phyloP scores from a whole-genome alignment of 2,329 filamentous ascomycete species.

The Bipolaris sorokiniana region DNA sequence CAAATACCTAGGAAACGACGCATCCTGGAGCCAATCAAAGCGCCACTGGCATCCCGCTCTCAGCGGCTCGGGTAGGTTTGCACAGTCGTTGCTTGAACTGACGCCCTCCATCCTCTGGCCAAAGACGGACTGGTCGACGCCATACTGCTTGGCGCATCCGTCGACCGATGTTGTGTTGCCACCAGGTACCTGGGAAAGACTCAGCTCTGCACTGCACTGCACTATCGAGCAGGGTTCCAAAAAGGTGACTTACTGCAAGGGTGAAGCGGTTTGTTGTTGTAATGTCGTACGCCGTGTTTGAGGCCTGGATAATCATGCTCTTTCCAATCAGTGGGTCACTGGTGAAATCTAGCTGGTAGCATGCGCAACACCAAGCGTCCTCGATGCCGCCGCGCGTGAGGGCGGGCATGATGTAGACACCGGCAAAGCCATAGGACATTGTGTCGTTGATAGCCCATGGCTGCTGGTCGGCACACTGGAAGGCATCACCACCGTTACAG shows the following conservation, averaged over 20 bases:
- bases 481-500: conserved; percentile 64
- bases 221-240: background rate
- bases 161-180: conserved; percentile 46
- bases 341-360: conserved; percentile 67
- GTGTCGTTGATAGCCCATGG: conserved; percentile 67
- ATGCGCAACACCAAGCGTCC: conserved; percentile 69
- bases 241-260: conserved; percentile 38
- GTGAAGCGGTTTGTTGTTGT: conserved; percentile 43
- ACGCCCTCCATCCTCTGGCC: conserved; percentile 39
- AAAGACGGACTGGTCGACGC: conserved; percentile 43
- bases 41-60: conserved; percentile 41
- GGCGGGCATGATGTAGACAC: conserved; percentile 57
- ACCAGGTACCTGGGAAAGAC: conserved; percentile 39
- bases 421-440: conserved; percentile 69
- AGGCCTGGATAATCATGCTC: conserved; percentile 68
- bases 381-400: conserved; percentile 56
- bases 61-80: conserved; percentile 41
- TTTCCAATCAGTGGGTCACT: conserved; percentile 63
- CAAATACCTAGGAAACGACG: conserved; percentile 41
- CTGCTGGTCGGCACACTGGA: conserved; percentile 64
- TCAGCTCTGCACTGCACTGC: conserved; percentile 15
- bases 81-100: conserved; percentile 38
- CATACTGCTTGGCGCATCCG: conserved; percentile 43
- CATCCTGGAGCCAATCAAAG: conserved; percentile 47
- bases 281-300: conserved; percentile 61